These are phyloP conservation scores for Drosera spatulata DNA, from an alignment of 179 eudicot genomes.

Conservation along the genomic window DNA sequence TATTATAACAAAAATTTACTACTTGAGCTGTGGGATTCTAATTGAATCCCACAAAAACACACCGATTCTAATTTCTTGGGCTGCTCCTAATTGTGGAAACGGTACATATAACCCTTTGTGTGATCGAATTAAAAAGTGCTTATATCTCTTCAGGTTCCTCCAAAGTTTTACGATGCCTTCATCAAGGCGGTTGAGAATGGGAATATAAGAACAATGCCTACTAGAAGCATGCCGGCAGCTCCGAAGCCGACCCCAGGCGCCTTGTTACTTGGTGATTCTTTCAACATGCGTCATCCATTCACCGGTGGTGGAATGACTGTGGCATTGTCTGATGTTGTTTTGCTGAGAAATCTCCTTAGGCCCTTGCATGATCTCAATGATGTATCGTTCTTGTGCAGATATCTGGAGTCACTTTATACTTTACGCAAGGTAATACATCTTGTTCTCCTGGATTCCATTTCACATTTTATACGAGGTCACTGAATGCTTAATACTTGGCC, in stretches of 20 bases:
- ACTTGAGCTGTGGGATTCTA: too few species aligned
- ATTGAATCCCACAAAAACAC: too few species aligned
- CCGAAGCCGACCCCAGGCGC: constrained; percentile 10
- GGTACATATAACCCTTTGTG: too few species aligned
- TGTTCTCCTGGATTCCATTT: background rate
- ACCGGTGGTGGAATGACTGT: constrained; percentile 13
- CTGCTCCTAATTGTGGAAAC: background rate
- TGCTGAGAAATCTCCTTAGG: background rate
- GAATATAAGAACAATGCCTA: constrained; percentile 15
- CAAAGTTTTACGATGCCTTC: constrained; percentile 6
- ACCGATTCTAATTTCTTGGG: background rate
- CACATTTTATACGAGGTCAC: background rate
- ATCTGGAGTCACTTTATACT: constrained; percentile 31
- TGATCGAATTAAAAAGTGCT: background rate
- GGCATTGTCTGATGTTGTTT: constrained; percentile 9
- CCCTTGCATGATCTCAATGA: constrained; percentile 13
- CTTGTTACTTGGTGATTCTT: constrained; percentile 7
- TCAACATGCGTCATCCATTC: constrained; percentile 13
- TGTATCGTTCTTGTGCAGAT: constrained; percentile 13
- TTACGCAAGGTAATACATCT: constrained; percentile 18
- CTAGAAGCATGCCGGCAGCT: constrained; percentile 11
- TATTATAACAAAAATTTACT: too few species aligned
- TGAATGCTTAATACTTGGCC: too few species aligned
- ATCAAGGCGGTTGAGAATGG: constrained; percentile 6
- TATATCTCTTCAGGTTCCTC: constrained; percentile 2